Base-by-base conservation (phyloP, 371 early-diverging fungal species). In the Mortierella sp. region DNA sequence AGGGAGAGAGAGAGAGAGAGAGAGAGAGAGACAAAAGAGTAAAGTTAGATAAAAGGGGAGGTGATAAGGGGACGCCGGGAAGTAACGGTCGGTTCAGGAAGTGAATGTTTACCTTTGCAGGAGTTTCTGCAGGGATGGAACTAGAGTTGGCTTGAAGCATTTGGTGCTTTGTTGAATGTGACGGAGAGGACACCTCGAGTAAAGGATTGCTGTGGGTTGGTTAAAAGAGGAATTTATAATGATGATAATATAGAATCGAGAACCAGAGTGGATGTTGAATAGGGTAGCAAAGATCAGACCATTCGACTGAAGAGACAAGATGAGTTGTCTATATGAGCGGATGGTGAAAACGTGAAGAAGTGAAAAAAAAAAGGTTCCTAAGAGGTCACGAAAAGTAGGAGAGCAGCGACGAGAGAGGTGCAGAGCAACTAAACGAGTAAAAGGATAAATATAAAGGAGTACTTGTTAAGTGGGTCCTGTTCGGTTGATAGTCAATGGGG, bases 91-190 rank as follows among this genome's bases (percentile, higher is more conserved):
- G 43, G 43, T 43, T 30, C 43, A 43, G 43, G 43, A 43, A 43
- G 43, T 16, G 10, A 43, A 43, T 43, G 43, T 14, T 14, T 52
- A 52, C 52, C 52, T n/a, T 52, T 52, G 52, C 52, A 52, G 52
- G 24, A n/a, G 52, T 12, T 52, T 52, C 52, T 52, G 24, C 52
- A 52, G 52, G 52, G 52, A 52, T 52, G 52, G 52, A 52, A 9
- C 24, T 52, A n/a, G 22, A 52, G 22, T 20, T n/a, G 52, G 52
- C 52, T 18, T 52, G 52, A n/a, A 52, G 52, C 52, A 52, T 52
- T 20, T 16, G 52, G 20, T 22, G 52, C 52, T 24, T 52, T n/a
- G 8, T 52, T 52, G 52, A 52, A 52, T 52, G 52, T n/a, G 52
- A 24, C 22, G 18, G n/a, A 52, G 24, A 52, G 22, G 52, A 52